Conservation (phyloP, 2,329 filamentous ascomycete genomes). For the Teratosphaeria viscida region DNA sequence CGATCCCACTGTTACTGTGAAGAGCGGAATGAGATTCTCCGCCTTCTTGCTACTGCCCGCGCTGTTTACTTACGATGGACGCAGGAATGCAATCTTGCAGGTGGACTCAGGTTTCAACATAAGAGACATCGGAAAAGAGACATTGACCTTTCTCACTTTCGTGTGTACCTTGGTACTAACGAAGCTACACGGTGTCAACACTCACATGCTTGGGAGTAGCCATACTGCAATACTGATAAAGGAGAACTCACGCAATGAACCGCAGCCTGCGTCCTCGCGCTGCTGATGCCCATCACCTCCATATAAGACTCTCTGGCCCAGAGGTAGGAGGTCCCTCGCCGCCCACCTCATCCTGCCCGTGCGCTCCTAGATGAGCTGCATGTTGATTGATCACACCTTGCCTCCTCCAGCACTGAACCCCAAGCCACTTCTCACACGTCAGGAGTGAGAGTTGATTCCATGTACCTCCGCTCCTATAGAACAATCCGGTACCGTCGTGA, state of each 20-base stretch:
- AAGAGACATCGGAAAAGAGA: not conserved
- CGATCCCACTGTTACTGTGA: not conserved
- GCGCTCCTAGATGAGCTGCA: no score
- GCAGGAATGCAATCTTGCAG: not conserved
- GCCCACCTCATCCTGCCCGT: no score
- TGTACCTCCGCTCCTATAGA: no score
- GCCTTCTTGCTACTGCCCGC: not conserved
- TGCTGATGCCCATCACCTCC: not conserved
- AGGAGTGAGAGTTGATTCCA: no score
- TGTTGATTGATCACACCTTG: no score
- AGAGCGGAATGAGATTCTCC: not conserved
- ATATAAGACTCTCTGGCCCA: not conserved
- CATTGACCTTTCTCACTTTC: not conserved
- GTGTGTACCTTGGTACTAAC: not conserved
- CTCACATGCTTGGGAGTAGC: not conserved
- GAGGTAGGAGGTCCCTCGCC: not conserved
- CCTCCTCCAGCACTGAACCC: no score
- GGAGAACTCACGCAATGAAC: not conserved
- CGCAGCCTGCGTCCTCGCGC: not conserved
- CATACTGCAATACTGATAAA: not conserved
- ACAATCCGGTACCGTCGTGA: no score
- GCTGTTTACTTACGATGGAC: not conserved
- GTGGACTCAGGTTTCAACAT: not conserved
- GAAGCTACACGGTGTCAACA: not conserved
- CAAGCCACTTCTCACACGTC: no score